phyloP scores from a whole-genome alignment of 805 yeast genomes.

The Saccharomyces jurei region DNA sequence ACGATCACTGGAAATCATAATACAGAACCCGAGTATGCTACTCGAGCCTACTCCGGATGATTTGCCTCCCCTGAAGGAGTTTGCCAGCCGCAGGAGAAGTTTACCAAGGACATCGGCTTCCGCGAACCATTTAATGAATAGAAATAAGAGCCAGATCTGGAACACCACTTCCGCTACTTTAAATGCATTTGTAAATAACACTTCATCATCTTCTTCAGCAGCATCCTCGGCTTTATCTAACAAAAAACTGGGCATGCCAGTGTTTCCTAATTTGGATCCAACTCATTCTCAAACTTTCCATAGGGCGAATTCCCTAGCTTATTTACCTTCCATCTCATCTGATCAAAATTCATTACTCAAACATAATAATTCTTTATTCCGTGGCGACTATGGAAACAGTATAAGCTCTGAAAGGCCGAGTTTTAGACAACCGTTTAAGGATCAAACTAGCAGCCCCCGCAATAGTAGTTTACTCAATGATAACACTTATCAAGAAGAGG shows the following conservation, averaged over 20 bases:
- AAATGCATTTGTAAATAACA: constrained; percentile 25
- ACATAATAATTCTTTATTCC: neutral
- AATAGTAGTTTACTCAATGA: constrained; percentile 2
- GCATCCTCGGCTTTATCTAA: neutral
- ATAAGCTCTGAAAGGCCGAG: neutral
- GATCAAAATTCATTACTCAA: neutral
- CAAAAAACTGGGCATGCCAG: neutral
- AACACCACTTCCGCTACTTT: constrained; percentile 18
- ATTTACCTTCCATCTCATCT: constrained; percentile 7
- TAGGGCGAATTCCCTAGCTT: constrained; percentile 18
- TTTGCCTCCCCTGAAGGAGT: neutral
- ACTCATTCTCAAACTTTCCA: constrained; percentile 3
- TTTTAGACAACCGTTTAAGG: constrained; percentile 1
- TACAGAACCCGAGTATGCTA: constrained; percentile 46
- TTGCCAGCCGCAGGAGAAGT: neutral
- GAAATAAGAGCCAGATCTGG: neutral
- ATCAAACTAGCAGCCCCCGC: neutral
- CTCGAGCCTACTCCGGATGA: constrained; percentile 10
- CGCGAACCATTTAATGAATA: neutral
- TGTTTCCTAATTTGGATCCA: neutral
- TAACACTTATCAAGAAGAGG: neutral
- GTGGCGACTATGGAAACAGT: neutral
- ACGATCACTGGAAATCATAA: constrained; percentile 64
- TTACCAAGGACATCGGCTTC: neutral
- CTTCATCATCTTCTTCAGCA: constrained; percentile 1